phyloP scores from a whole-genome alignment of 2,329 filamentous ascomycete species.

The Rhexocercosporidium sp. region DNA sequence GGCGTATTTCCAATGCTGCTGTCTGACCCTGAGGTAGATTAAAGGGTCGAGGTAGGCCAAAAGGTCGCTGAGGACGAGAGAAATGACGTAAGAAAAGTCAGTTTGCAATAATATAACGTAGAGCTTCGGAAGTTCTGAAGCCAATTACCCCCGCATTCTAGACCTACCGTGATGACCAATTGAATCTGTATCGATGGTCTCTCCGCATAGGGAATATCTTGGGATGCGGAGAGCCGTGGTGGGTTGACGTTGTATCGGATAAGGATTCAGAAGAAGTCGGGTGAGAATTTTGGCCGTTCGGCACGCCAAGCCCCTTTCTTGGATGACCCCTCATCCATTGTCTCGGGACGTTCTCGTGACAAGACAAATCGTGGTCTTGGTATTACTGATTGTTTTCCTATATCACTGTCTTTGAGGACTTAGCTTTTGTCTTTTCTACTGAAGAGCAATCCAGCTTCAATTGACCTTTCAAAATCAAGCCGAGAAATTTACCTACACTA shows the following conservation, averaged over 20 bases:
- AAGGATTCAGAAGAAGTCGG: conserved; percentile 21
- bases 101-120: neutral
- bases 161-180: conserved; percentile 4
- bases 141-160: neutral
- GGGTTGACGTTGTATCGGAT: conserved; percentile 14
- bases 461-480: neutral
- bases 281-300: neutral
- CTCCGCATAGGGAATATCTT: conserved; percentile 10
- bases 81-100: neutral
- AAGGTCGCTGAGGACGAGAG: too few relatives aligned
- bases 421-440: neutral
- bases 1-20: neutral
- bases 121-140: neutral
- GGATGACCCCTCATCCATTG: conserved; percentile 1
- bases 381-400: neutral
- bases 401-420: neutral
- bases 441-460: neutral
- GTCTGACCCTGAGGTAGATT: neutral
- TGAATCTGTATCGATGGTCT: neutral
- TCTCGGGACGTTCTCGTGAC: neutral
- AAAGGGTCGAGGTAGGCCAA: too few relatives aligned
- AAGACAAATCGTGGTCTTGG: neutral
- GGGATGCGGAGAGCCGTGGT: neutral
- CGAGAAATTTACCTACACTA: neutral
- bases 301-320: neutral